Evolutionary conservation across 1,139 yeast species (phyloP), one percentile per base, ranked within the genome.

Genomic region (Suhomyces panamericanus): DNA sequence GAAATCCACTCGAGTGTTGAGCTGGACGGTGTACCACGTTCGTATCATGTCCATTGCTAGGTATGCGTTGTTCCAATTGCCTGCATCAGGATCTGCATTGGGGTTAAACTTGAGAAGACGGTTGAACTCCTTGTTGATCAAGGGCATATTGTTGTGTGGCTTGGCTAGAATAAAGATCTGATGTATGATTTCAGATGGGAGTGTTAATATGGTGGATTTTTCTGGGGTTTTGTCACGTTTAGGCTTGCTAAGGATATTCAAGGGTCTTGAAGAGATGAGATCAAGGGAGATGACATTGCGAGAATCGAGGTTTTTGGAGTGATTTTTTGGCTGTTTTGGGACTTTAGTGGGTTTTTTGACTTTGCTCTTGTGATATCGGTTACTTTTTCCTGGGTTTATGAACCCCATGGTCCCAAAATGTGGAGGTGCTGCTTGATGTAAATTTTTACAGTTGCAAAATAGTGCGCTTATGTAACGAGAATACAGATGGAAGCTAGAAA

Each of bases 111-210:
- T 52, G 24, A 73, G 53, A 1, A 65, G 48, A 3, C 40, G 38
- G 43, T 62, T 43, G 17, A 73, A 52, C 28, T 56, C 51, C 39
- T 54, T 56, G 51, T 61, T 69, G 1, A 61, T 53, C 14, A 64
- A 50, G 1, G 67, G 58, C n/a, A 67, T 61, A 33, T 54, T 49
- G 40, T 65, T 64, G 35, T 59, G 55, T 3, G 71, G 54, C 6
- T 71, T 69, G 1, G 69, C 55, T 20, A 50, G 48, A 6, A 66
- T 51, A 49, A 69, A 73, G 16, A 74, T 67, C 29, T 56, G 52
- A 14, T 51, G 49, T 11, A 73, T 41, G 1, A 73, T 44, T 39
- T 72, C 75, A 5, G 50, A 41, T 1, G 79, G 78, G 14, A 73
- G 54, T 54, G 47, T 39, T 55, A 57, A 9, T 24, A 27, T 7